Evolutionary conservation across 768 basidiomycete species (phyloP).

Genomic region (Exidia glandulosa): DNA sequence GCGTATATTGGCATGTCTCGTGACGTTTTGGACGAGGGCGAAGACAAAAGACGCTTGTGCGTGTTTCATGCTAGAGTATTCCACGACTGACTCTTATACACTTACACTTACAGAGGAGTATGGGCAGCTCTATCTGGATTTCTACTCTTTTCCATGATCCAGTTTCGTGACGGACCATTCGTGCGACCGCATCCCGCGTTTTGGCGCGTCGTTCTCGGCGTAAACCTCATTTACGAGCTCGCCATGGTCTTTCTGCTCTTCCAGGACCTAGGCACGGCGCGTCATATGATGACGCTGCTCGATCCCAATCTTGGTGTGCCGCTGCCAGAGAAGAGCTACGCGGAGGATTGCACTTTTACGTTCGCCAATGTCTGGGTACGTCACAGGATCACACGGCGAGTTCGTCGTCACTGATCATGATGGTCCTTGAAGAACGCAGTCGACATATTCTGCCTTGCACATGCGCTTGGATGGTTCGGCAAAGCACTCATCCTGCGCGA

Average conservation of each 20-base stretch:
- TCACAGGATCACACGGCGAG: not conserved
- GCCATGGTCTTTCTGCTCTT: conserved; percentile 77
- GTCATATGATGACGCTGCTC: conserved; percentile 67
- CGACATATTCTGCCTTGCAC: conserved; percentile 80
- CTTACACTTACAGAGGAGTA: conserved; percentile 41
- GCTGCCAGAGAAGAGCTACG: conserved; percentile 78
- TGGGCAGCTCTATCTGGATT: conserved; percentile 69
- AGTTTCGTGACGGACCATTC: conserved; percentile 85
- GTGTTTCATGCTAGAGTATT: conserved; percentile 19
- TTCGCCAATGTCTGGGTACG: conserved; percentile 55
- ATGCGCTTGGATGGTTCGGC: conserved; percentile 82
- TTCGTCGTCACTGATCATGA: not conserved
- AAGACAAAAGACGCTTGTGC: conserved; percentile 76
- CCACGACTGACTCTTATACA: not conserved
- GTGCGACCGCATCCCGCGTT: conserved; percentile 65
- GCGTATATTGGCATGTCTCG: conserved; percentile 77
- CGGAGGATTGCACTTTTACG: conserved; percentile 65
- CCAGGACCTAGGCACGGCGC: conserved; percentile 70
- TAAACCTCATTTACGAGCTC: conserved; percentile 77
- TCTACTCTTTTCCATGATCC: conserved; percentile 72
- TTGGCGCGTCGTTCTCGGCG: conserved; percentile 37
- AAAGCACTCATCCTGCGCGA: conserved; percentile 84
- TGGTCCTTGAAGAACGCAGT: conserved; percentile 47
- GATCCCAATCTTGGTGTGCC: conserved; percentile 61
- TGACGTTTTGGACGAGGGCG: conserved; percentile 74